Evolutionary conservation across 1,284 basidiomycete species (phyloP), one percentile per base, ranked within the genome.

Genomic region (Cutaneotrichosporon sp.): DNA sequence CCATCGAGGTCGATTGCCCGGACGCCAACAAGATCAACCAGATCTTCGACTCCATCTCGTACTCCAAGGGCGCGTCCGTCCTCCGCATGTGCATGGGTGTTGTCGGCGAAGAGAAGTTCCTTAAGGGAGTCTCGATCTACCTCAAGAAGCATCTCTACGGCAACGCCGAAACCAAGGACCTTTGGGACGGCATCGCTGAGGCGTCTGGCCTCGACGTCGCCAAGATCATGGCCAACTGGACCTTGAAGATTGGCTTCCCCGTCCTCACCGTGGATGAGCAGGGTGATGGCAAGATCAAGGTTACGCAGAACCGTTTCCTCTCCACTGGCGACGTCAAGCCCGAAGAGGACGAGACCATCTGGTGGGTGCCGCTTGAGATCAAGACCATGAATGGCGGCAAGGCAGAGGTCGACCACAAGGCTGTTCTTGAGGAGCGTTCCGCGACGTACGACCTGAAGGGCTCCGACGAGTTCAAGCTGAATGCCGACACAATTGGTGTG

Each of bases 251-350:
- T 58, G 90, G 90, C 24, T 92, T 85, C 77, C 92, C 92, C 4
- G 84, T 97, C 24, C 73, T 98, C 47, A 88, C 84, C 16, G 90
- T 97, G 39, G 86, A 83, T 0, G 92, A 97, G 74, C 80, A 78
- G 8, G 74, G 78, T 2, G 81, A 81, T 43, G 84, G 85, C 16
- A 73, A 72, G 61, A 84, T 93, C 61, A 78, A 77, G 52, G 79
- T 93, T 45, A 84, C 85, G 37, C 94, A 98, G 76, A 90, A 96
- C 73, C 84, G 94, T 24, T 97, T 97, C 81, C 78, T 97, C 45
- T 87, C 89, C 65, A 89, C 85, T 3, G 92, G 91, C 4, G 82
- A 81, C 59, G 84, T 84, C 14, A 81, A 82, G 55, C 80, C 83
- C 1, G 83, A 90, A 67, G 88, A 97, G 61, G 93, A 97, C 68